Percentiles rank a stretch among this genome's conserved stretches.
These are phyloP conservation scores for Kwoniella botswanensis DNA, from an alignment of 768 basidiomycete genomes.

Conservation along the genomic window DNA sequence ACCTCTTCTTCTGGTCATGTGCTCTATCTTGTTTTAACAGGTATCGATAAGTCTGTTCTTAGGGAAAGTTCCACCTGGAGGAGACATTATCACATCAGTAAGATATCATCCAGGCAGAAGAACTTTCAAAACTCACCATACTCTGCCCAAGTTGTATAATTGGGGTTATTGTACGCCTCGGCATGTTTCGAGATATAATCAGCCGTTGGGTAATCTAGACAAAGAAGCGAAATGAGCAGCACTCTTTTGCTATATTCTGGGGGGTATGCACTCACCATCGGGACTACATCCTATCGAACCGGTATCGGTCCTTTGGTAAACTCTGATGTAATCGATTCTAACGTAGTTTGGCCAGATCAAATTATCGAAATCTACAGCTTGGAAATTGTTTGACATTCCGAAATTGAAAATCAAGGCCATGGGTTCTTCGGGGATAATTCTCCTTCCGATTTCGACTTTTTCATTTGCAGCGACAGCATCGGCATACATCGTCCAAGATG, in stretches of 20 bases:
- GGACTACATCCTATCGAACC: slow-evolving; percentile 62
- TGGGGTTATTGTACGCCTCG: slow-evolving; percentile 78
- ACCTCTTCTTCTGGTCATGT: too few species aligned
- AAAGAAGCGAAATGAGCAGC: slow-evolving; percentile 68
- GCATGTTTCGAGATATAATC: slow-evolving; percentile 76
- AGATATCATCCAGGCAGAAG: background rate
- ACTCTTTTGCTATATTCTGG: background rate
- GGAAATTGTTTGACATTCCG: slow-evolving; percentile 66
- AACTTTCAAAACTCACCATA: slow-evolving; percentile 31
- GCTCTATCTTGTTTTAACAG: slow-evolving; percentile 24
- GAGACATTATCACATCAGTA: background rate
- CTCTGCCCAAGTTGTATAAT: slow-evolving; percentile 61
- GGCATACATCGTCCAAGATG: slow-evolving; percentile 64
- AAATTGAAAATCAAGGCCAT: slow-evolving; percentile 72
- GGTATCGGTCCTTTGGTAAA: slow-evolving; percentile 74
- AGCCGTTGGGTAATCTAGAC: slow-evolving; percentile 75
- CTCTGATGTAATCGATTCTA: slow-evolving; percentile 82
- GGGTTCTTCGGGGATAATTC: slow-evolving; percentile 81
- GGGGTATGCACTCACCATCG: slow-evolving; percentile 31
- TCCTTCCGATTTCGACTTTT: slow-evolving; percentile 67
- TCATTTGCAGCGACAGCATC: slow-evolving; percentile 70
- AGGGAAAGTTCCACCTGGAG: slow-evolving; percentile 62
- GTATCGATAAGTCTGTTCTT: slow-evolving; percentile 67
- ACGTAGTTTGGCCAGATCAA: slow-evolving; percentile 78
- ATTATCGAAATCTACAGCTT: slow-evolving; percentile 70